Evolutionary conservation across 768 basidiomycete genomes (phyloP), one percentile per base, ranked within the genome.

Genomic region (Leccinellum rugosiceps): DNA sequence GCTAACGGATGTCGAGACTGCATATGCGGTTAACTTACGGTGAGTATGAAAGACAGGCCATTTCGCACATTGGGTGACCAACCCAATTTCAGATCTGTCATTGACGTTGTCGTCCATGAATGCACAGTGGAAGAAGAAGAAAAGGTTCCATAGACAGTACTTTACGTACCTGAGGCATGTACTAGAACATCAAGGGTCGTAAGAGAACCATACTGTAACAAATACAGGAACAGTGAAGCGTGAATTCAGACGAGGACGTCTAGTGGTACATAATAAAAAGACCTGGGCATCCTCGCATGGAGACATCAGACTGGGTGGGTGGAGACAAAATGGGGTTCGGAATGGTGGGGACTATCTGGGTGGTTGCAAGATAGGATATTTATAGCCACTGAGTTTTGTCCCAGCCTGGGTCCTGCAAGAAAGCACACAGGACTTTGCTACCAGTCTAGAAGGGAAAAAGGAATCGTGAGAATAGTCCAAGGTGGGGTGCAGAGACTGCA

Each of bases 331-430:
- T 7, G 34, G 55, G 8, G 25, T 52, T 50, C 8, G 52, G 31
- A 21, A 57, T 48, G 49, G 34, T 26, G 52, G 14, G 35, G 46
- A 43, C 21, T 17, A 17, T 28, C 19, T 56, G 30, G n/a, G 21
- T 31, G 28, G 26, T 32, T 15, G 44, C 30, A 19, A 51, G 38
- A 52, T 23, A 34, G 17, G n/a, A 17, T 7, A 14, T 41, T 81
- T 72, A 92, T 58, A 84, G 71, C 89, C 89, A 92, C 70, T 91
- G 89, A 3, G 80, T 62, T 72, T 83, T 90, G 60, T 92, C 89
- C 94, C 94, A 97, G 55, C 84, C 83, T 25, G 94, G 95, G 72
- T 97, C 94, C 78, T 98, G 94, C 45, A 97, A 76, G 76, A 96
- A 97, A 3, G 92, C 94, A 59, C 92, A 92, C 4, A 98, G 78